Base-by-base conservation (phyloP, 2,329 filamentous ascomycete species). In the Ilyonectria robusta region DNA sequence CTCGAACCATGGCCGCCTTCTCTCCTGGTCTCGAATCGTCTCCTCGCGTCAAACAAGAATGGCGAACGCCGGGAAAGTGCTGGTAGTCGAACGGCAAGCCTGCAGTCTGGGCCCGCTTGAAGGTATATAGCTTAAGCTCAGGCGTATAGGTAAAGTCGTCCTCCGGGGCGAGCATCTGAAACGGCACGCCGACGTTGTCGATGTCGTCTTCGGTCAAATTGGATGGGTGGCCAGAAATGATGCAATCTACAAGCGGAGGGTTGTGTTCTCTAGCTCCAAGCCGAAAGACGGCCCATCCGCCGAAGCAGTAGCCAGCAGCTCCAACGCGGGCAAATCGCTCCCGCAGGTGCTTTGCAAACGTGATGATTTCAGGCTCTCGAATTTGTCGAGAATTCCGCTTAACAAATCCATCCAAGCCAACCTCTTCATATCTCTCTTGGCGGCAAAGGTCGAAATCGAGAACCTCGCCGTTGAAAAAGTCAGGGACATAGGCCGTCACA, bases 81-180 rank as follows among this genome's bases (percentile, higher is more conserved):
- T 68, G 66, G 47, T 68, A 68, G 33, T 68, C 62, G 15, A 46
- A 68, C 6, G 59, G 37, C 23, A 66, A 26, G 1, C 66, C 66
- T n/a, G 56, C 23, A 15, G 29, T 62, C 4, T 58, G 66, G 2
- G 66, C 51, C 2, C 31, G 35, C 11, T 51, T 19, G 11, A 50
- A 35, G 35, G 33, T 46, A n/a, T 53, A 48, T 4, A 33, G 48
- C 26, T 53, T 59, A 4, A 65, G 19, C 23, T 65, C 62, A 19
- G 42, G 23, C 2, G 62, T 54, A 26, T 47, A 65, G 17, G 37
- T 53, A 1, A 33, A 37, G 7, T 65, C 62, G 9, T 55, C 35
- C 26, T 65, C 55, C 3, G 62, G 62, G 2, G 62, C 48, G 9
- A 59, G 3, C 0, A 65, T 59, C 62, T 65, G 62, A 8, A 35